These are phyloP conservation scores for Cladophialophora chaetospira DNA, from an alignment of 2,329 filamentous ascomycete species.

Conservation along the genomic window DNA sequence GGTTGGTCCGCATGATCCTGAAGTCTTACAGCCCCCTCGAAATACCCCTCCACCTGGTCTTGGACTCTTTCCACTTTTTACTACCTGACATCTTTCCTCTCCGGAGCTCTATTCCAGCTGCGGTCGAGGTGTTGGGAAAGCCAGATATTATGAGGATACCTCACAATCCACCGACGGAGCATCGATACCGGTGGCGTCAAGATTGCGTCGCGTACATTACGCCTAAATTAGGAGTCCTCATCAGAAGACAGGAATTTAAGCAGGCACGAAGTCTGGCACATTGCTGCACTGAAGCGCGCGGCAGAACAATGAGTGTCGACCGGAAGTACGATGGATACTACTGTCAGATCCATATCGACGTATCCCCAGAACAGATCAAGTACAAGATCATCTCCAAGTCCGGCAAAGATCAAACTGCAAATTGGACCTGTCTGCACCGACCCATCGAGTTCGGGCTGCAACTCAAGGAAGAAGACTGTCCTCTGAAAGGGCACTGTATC, in stretches of 20 bases:
- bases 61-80: slow-evolving; percentile 66
- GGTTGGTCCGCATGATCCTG: slow-evolving; percentile 78
- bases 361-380: slow-evolving; percentile 57
- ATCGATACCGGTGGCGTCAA: slow-evolving; percentile 6
- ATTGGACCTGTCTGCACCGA: slow-evolving; percentile 64
- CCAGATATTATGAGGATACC: slow-evolving; percentile 19
- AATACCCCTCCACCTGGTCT: slow-evolving; percentile 59
- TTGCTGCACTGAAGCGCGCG: slow-evolving; percentile 65
- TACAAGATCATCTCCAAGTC: slow-evolving; percentile 91
- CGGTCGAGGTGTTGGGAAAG: slow-evolving; percentile 19
- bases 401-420: slow-evolving; percentile 81
- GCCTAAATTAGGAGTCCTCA: slow-evolving; percentile 59
- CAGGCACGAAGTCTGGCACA: slow-evolving; percentile 70
- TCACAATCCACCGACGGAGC: slow-evolving; percentile 13
- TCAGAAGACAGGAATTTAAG: slow-evolving; percentile 61
- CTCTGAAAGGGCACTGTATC: slow-evolving; percentile 68
- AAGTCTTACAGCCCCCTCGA: slow-evolving; percentile 72
- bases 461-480: slow-evolving; percentile 61
- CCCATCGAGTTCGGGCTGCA: slow-evolving; percentile 66
- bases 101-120: slow-evolving; percentile 30
- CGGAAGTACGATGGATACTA: slow-evolving; percentile 88
- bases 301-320: slow-evolving; percentile 70
- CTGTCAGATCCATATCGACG: slow-evolving; percentile 81
- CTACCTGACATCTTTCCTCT: slow-evolving; percentile 56
- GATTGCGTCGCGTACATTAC: slow-evolving; percentile 41